These are phyloP conservation scores for Raphanus raphanistrum DNA, from an alignment of 345 rosid species.

Conservation along the genomic window DNA sequence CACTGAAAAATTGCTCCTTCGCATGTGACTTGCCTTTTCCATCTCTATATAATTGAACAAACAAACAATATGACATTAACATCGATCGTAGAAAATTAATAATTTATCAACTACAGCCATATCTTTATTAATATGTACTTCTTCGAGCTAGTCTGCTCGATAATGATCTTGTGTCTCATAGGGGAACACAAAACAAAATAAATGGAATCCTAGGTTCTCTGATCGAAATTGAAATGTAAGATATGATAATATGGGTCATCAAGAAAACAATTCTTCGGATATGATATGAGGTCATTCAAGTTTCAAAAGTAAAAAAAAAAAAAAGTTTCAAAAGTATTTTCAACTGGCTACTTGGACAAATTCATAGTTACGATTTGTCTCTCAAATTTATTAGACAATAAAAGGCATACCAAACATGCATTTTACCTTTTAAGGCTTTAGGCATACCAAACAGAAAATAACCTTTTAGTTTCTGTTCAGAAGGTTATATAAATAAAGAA, in stretches of 20 bases:
- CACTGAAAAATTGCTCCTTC: conserved; percentile 21
- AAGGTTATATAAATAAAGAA: background rate
- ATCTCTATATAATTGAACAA: conserved; percentile 1
- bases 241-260: background rate
- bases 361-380: background rate
- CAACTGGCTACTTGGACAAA: background rate
- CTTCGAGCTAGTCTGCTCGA: background rate
- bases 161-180: background rate
- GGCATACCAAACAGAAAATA: conserved; percentile 7
- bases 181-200: background rate
- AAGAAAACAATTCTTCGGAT: background rate
- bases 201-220: background rate
- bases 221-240: background rate
- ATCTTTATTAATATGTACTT: background rate
- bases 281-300: background rate
- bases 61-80: conserved; percentile 2
- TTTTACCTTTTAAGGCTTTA: background rate
- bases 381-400: background rate
- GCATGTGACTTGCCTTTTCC: conserved; percentile 30
- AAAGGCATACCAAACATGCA: background rate
- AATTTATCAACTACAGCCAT: background rate
- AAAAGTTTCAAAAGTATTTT: background rate
- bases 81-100: background rate
- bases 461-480: conserved; percentile 16
- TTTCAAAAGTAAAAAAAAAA: background rate